phyloP scores from a whole-genome alignment of 805 yeast species.

The Metschnikowia lochheadii region DNA sequence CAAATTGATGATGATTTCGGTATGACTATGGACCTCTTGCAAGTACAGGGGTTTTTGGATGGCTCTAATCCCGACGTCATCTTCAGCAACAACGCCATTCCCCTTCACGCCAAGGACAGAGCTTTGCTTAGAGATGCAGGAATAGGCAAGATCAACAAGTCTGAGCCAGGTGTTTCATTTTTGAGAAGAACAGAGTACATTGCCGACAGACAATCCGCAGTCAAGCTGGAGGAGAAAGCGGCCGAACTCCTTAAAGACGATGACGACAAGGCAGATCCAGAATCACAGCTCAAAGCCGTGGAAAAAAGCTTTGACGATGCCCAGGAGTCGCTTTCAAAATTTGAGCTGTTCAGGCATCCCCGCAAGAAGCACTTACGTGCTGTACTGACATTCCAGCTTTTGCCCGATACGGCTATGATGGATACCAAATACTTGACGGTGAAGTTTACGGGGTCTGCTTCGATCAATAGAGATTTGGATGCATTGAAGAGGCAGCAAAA shows the following conservation, averaged over 20 bases:
- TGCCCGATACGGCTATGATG: constrained; percentile 89
- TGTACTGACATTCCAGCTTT: constrained; percentile 69
- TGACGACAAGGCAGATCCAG: constrained; percentile 48
- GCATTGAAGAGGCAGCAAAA: constrained; percentile 27
- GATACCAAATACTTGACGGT: constrained; percentile 69
- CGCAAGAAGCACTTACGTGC: constrained; percentile 68
- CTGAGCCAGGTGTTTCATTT: constrained; percentile 63
- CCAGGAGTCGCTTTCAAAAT: constrained; percentile 40
- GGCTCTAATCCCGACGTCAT: constrained; percentile 47
- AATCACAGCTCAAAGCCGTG: constrained; percentile 59
- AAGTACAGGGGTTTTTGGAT: constrained; percentile 65
- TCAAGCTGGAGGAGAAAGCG: constrained; percentile 27
- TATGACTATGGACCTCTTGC: constrained; percentile 68
- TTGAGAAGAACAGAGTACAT: constrained; percentile 93
- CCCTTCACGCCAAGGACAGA: constrained; percentile 74
- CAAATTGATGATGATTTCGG: constrained; percentile 63
- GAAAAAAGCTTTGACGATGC: constrained; percentile 75
- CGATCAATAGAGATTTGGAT: constrained; percentile 37
- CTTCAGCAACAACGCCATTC: constrained; percentile 28
- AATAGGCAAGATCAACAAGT: constrained; percentile 39
- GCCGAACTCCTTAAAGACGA: constrained; percentile 7
- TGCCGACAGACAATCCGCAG: constrained; percentile 50
- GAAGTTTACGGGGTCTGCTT: constrained; percentile 59
- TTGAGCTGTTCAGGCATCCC: constrained; percentile 64
- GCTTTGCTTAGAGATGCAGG: constrained; percentile 77